Conservation (phyloP, 345 rosid genomes). For the Populus ilicifolia region DNA sequence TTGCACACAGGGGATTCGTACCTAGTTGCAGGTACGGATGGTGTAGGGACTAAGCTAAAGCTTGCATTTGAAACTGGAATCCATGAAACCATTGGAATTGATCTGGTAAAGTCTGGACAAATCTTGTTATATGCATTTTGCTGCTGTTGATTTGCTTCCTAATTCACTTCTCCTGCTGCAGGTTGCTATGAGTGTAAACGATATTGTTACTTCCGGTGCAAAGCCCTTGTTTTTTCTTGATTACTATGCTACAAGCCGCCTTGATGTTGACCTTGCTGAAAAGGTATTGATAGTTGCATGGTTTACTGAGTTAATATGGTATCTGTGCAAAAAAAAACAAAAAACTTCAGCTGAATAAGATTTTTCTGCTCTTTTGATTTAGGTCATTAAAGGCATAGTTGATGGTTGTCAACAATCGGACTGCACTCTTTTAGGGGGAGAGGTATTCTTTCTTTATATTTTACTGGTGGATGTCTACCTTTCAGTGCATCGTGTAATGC, state of each 20-base stretch:
- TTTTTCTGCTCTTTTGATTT: slow-evolving; percentile 6
- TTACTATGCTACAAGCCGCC: slow-evolving; percentile 89
- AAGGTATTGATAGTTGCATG: slow-evolving; percentile 40
- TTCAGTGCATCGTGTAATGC: background rate
- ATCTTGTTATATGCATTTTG: background rate
- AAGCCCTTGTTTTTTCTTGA: slow-evolving; percentile 91
- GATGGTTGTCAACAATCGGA: slow-evolving; percentile 84
- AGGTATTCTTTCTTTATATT: slow-evolving; percentile 40
- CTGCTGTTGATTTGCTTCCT: slow-evolving; percentile 8
- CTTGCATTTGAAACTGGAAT: slow-evolving; percentile 88
- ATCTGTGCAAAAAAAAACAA: background rate
- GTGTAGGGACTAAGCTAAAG: slow-evolving; percentile 96
- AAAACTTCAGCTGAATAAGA: background rate
- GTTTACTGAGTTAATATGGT: background rate
- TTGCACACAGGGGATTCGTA: slow-evolving; percentile 63
- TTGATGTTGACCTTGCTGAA: slow-evolving; percentile 95
- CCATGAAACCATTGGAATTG: slow-evolving; percentile 91
- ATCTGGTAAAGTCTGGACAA: slow-evolving; percentile 47
- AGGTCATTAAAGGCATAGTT: slow-evolving; percentile 93
- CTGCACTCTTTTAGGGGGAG: slow-evolving; percentile 88
- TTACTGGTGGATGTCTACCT: background rate
- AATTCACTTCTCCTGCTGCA: slow-evolving; percentile 15
- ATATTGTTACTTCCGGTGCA: slow-evolving; percentile 92
- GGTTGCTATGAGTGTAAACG: slow-evolving; percentile 99
- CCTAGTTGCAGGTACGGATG: slow-evolving; percentile 96